Evolutionary conservation across 1,284 basidiomycete species (phyloP), one percentile per base, ranked within the genome.

Genomic region (Trichosporon sp.): DNA sequence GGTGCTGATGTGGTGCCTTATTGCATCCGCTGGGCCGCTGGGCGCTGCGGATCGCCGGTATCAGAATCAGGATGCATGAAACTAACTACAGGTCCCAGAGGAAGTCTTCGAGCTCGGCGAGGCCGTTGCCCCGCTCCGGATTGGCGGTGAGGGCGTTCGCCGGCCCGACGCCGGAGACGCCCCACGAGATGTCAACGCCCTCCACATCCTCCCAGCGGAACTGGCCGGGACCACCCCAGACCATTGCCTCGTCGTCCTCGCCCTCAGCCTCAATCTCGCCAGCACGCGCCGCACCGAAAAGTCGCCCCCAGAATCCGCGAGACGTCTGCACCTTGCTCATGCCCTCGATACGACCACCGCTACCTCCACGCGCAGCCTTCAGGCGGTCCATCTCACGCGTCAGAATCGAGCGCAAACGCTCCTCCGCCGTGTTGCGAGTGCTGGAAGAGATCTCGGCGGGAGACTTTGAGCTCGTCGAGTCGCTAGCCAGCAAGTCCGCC

Each of bases 141-240:
- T 16, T 59, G 14, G 9, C 58, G 13, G 56, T 19, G 19, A 44
- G 37, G 2, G 44, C 10, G 37, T 60, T 65, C 9, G 69, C 65
- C 37, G 58, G 57, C 0, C 77, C 76, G 40, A 79, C 49, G 5
- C 65, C 74, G 44, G 65, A 71, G 3, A 69, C 70, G 0, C 46
- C 78, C 70, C 74, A 79, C 56, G 65, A 66, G 7, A 79, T 64
- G 44, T 79, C 75, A 14, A 80, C 73, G 8, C 78, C 79, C 58
- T 79, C 79, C 6, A 80, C 67, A 62, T 79, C 77, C 59, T 77
- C 72, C 76, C 77, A 80, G 56, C 62, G 70, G 61, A 76, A 80
- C 8, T 65, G 29, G 0, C 76, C 78, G 32, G 69, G 73, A 8
- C 73, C 73, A 32, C 77, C 77, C 77, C 77, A 79, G 3, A 75